Percentiles rank a stretch among this genome's conserved stretches.
phyloP scores from a whole-genome alignment of 176 grass and related monocot genomes.

The Puya raimondii region DNA sequence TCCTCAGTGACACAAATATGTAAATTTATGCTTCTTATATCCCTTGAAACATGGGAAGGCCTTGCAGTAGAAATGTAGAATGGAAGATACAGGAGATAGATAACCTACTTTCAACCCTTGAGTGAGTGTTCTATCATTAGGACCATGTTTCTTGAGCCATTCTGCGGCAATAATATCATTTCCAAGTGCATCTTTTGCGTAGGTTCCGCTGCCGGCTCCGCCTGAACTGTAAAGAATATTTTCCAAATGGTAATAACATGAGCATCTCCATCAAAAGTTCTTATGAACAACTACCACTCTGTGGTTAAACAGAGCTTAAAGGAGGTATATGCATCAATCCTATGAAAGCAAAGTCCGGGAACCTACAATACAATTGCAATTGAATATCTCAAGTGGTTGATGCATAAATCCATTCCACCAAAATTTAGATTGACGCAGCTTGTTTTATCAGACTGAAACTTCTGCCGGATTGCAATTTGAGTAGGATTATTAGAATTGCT shows the following conservation, averaged over 20 bases:
- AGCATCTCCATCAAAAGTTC: background rate
- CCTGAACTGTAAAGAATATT: constrained; percentile 41
- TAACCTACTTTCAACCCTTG: constrained; percentile 51
- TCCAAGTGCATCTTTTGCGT: constrained; percentile 89
- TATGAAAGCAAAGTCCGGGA: too few relatives aligned
- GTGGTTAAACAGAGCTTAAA: too few relatives aligned
- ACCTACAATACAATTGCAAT: too few relatives aligned
- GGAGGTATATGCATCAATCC: too few relatives aligned
- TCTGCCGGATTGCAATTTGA: too few relatives aligned
- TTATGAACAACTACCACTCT: background rate
- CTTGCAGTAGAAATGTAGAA: background rate
- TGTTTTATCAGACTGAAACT: too few relatives aligned
- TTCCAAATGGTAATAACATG: background rate
- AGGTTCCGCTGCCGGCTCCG: constrained; percentile 16
- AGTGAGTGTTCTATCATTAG: constrained; percentile 66
- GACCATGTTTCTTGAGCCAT: constrained; percentile 77
- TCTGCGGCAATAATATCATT: constrained; percentile 39
- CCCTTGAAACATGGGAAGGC: background rate
- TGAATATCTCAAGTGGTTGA: too few relatives aligned
- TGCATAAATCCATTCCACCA: too few relatives aligned
- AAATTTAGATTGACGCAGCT: too few relatives aligned
- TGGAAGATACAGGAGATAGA: background rate
- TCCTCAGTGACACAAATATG: too few relatives aligned
- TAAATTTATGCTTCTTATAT: background rate
- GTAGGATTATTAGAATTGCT: too few relatives aligned